phyloP scores from a whole-genome alignment of 2,329 filamentous ascomycete genomes.

The Intubia oerlemansii region DNA sequence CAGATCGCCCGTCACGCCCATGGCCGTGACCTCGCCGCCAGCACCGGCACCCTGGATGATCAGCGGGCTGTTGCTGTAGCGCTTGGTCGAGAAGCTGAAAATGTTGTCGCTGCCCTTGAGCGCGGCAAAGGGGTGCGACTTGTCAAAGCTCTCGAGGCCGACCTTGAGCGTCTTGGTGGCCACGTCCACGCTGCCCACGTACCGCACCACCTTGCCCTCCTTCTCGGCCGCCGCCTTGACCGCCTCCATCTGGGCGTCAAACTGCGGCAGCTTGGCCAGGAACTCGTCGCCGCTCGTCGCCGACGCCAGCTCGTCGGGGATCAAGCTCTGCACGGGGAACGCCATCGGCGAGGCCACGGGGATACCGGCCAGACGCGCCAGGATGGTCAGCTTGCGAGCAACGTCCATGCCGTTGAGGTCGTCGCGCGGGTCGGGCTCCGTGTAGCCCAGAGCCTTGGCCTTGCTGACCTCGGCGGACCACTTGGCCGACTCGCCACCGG shows the following conservation, averaged over 20 bases:
- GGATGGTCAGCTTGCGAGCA: slow-evolving; percentile 87
- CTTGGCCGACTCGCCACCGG: slow-evolving; percentile 51
- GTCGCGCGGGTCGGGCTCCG: slow-evolving; percentile 69
- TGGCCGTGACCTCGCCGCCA: slow-evolving; percentile 86
- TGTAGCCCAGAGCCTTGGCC: slow-evolving; percentile 84
- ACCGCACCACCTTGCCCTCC: slow-evolving; percentile 80
- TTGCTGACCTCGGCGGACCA: slow-evolving; percentile 87
- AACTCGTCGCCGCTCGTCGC: slow-evolving; percentile 68
- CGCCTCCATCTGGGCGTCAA: slow-evolving; percentile 77
- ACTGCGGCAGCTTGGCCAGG: slow-evolving; percentile 55
- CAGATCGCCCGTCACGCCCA: slow-evolving; percentile 89
- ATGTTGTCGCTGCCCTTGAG: slow-evolving; percentile 98
- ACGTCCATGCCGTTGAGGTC: slow-evolving; percentile 79
- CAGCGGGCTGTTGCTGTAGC: slow-evolving; percentile 79
- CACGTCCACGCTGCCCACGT: slow-evolving; percentile 84
- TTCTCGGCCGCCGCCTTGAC: slow-evolving; percentile 69
- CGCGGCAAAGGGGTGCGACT: slow-evolving; percentile 75
- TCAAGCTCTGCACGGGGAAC: slow-evolving; percentile 87
- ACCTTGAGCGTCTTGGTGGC: slow-evolving; percentile 68
- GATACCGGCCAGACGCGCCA: slow-evolving; percentile 69
- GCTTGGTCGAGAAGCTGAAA: slow-evolving; percentile 93
- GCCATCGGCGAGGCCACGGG: slow-evolving; percentile 63
- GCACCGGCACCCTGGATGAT: slow-evolving; percentile 91
- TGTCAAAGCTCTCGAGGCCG: slow-evolving; percentile 73
- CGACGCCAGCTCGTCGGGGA: slow-evolving; percentile 67